Evolutionary conservation across 768 basidiomycete genomes (phyloP).

Genomic region (Macrolepiota albuminosa): DNA sequence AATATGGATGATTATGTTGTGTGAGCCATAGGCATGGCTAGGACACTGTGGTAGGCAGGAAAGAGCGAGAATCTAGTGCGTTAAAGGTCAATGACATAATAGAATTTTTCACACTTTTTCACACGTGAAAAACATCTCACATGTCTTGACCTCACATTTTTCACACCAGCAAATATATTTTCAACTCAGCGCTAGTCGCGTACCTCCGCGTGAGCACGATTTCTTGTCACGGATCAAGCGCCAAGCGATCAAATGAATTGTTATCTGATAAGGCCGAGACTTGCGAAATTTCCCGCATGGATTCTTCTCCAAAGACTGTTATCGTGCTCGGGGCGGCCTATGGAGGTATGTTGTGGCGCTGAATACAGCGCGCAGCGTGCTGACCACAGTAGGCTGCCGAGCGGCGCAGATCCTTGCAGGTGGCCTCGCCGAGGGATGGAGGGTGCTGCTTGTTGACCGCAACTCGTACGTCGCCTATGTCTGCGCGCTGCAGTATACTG

Average conservation of each 20-base stretch:
- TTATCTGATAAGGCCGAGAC: conserved; percentile 1
- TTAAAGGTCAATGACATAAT: neutral
- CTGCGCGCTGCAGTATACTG: neutral
- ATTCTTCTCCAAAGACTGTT: conserved; percentile 12
- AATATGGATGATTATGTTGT: neutral
- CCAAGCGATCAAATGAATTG: neutral
- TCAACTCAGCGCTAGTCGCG: neutral
- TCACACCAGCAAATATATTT: neutral
- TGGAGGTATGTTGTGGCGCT: conserved; percentile 19
- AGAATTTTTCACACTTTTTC: neutral
- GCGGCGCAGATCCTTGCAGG: conserved; percentile 46
- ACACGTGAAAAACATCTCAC: neutral
- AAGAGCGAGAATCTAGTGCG: neutral
- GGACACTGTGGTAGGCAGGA: neutral
- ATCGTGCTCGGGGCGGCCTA: conserved; percentile 32
- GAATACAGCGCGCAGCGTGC: neutral
- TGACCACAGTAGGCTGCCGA: conserved; percentile 32
- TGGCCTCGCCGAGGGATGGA: conserved; percentile 46
- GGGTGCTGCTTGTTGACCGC: conserved; percentile 52
- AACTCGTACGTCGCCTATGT: conserved; percentile 42
- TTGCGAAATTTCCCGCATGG: neutral
- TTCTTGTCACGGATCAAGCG: neutral
- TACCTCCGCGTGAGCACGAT: no score
- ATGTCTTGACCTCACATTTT: neutral
- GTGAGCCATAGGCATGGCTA: neutral